phyloP scores from a whole-genome alignment of 1,139 yeast species.

The Candida sanyaensis region DNA sequence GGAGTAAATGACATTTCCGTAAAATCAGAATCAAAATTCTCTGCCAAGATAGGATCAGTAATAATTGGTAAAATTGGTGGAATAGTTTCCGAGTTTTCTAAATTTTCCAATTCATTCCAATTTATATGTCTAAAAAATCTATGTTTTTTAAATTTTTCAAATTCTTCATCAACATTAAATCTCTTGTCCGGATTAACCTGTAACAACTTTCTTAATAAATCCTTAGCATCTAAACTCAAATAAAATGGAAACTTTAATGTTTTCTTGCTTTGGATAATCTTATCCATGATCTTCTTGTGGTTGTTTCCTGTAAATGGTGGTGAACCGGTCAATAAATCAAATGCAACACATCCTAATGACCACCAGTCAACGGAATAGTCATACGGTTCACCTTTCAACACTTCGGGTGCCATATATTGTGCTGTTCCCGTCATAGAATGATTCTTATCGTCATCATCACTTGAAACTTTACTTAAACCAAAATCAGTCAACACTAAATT shows the following conservation, averaged over 20 bases:
- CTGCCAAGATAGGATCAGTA: conserved; percentile 85
- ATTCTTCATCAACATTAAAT: conserved; percentile 57
- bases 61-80: conserved; percentile 90
- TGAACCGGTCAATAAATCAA: conserved; percentile 83
- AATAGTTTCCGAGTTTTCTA: conserved; percentile 28
- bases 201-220: conserved; percentile 68
- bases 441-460: conserved; percentile 42
- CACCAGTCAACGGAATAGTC: conserved; percentile 95
- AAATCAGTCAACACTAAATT: conserved; percentile 88
- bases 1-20: conserved; percentile 69
- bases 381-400: conserved; percentile 80
- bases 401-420: conserved; percentile 97
- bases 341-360: conserved; percentile 90
- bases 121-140: conserved; percentile 77
- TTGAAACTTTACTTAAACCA: conserved; percentile 78
- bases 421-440: conserved; percentile 91
- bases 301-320: conserved; percentile 95
- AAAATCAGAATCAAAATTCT: conserved; percentile 86
- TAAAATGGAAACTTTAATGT: conserved; percentile 80
- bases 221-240: conserved; percentile 82
- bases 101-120: conserved; percentile 67
- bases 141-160: conserved; percentile 60
- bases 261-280: conserved; percentile 64
- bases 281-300: conserved; percentile 78
- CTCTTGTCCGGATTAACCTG: conserved; percentile 77